phyloP scores from a whole-genome alignment of 345 rosid species.

The Noccaea caerulescens region DNA sequence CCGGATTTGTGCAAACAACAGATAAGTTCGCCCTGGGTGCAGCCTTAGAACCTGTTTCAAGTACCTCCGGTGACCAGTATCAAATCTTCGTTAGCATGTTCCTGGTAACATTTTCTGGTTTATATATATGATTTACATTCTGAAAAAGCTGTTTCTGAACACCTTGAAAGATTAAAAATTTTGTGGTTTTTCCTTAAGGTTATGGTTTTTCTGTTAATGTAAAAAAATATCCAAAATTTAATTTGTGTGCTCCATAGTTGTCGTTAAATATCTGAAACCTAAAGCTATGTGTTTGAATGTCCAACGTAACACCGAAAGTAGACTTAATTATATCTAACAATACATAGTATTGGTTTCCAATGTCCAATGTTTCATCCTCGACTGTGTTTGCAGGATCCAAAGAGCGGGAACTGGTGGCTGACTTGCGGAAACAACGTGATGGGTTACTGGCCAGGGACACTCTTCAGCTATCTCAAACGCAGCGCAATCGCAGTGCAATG shows the following conservation, averaged over 20 bases:
- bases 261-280: background rate
- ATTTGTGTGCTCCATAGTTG: background rate
- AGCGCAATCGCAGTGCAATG: constrained; percentile 55
- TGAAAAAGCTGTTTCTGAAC: too few relatives aligned
- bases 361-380: background rate
- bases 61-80: constrained; percentile 29
- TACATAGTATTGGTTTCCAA: background rate
- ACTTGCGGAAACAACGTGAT: background rate
- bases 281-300: background rate
- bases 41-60: constrained; percentile 28
- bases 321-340: background rate
- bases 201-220: background rate
- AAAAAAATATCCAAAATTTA: background rate
- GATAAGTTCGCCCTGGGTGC: constrained; percentile 39
- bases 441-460: constrained; percentile 56
- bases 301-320: background rate
- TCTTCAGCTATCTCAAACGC: constrained; percentile 37
- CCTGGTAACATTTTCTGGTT: constrained; percentile 39
- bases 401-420: constrained; percentile 58
- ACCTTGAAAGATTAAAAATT: background rate
- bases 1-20: constrained; percentile 59
- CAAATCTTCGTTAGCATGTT: constrained; percentile 19
- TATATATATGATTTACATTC: background rate
- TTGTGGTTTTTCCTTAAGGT: background rate
- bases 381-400: constrained; percentile 47